Evolutionary conservation across 495 filamentous ascomycete genomes (phyloP), one percentile per base, ranked within the genome.

Genomic region (Daldinia concentrica): DNA sequence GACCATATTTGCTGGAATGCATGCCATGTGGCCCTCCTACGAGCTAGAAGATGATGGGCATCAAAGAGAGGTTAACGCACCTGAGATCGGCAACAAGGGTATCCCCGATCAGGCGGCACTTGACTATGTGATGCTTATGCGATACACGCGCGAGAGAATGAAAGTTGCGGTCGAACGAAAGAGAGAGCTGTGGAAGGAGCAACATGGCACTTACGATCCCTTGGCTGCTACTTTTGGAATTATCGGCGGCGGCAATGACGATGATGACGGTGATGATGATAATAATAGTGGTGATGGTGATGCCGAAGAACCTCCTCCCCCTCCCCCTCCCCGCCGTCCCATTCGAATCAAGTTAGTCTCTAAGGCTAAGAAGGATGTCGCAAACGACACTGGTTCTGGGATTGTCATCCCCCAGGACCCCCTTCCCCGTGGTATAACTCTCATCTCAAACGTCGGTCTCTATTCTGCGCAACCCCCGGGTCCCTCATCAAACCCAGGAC

Each of bases 41-140:
- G 9, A 36, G 27, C 27, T 15, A 0, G 54, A 32, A 2, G 54
- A 57, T 29, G 54, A 36, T 14, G 17, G 6, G 15, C 3, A n/a
- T 7, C 19, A 30, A 30, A 9, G 9, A 2, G 29, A 57, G 54
- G n/a, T 36, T 2, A 19, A 22, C 26, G 34, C 34, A 6, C 62
- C 62, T 7, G 32, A 58, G 37, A 43, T 59, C 22, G 64, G 56
- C 12, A 56, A 59, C 32, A 5, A 17, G 17, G 64, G 64, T 4
- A 59, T 66, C 4, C 55, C 64, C 11, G 34, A 59, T 45, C 41
- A 58, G 62, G 29, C 11, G 0, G 50, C 50, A 4, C 50, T 54
- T 14, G 50, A 54, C 50, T 54, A 54, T n/a, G 50, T 54, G 0
- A 22, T 54, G 11, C 1, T 3, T n/a, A 54, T 54, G 50, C 50